Evolutionary conservation across 208 protist species (phyloP).

Genomic region (Leishmania turanica): DNA sequence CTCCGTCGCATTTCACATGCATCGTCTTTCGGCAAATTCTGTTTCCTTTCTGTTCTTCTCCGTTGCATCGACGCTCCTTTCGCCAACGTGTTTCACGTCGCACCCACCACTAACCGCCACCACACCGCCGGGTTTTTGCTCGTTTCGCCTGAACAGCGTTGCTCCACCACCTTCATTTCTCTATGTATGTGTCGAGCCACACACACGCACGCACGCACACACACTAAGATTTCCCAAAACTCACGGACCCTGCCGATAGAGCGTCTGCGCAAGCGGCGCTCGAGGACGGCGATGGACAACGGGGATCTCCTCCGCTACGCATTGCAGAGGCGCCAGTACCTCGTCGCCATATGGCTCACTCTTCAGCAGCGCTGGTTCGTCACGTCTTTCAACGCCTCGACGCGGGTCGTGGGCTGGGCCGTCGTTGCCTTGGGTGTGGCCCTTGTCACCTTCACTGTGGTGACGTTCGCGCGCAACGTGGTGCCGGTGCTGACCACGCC

Average conservation of each 20-base stretch:
- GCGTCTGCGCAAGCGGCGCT: not conserved
- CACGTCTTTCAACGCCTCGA: conserved; percentile 12
- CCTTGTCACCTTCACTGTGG: conserved; percentile 59
- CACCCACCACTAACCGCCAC: not conserved
- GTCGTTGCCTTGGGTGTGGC: conserved; percentile 47
- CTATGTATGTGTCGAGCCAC: not conserved
- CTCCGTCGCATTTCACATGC: not conserved
- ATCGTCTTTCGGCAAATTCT: not conserved
- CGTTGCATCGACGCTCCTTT: not conserved
- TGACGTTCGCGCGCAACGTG: conserved; percentile 43
- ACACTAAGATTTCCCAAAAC: not conserved
- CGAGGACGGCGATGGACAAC: conserved; percentile 18
- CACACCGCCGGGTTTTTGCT: not conserved
- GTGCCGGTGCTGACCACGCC: conserved; percentile 49
- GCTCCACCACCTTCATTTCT: not conserved
- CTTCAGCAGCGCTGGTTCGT: conserved; percentile 37
- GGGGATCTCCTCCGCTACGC: conserved; percentile 25
- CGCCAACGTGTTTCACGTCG: not conserved
- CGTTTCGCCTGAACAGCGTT: not conserved
- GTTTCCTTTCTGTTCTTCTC: not conserved
- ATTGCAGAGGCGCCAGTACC: conserved; percentile 24
- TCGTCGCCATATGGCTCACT: conserved; percentile 27
- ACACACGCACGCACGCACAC: not conserved
- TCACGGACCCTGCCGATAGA: not conserved
- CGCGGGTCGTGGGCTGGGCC: conserved; percentile 26